Conservation (phyloP, 495 filamentous ascomycete genomes). For the Talaromyces liani region DNA sequence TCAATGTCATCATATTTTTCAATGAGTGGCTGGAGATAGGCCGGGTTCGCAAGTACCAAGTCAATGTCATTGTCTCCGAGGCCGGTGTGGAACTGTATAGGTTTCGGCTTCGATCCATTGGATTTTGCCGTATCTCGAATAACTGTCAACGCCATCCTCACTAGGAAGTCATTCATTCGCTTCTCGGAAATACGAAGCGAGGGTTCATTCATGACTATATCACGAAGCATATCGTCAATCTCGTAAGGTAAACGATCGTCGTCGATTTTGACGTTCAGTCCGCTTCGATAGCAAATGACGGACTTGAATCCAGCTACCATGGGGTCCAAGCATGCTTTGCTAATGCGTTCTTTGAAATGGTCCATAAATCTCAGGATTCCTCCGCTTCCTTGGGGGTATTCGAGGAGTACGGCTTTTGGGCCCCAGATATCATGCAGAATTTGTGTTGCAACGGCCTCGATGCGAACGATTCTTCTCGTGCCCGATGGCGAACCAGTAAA, state of each 20-base stretch:
- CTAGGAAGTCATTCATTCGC: constrained; percentile 56
- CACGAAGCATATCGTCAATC: constrained; percentile 18
- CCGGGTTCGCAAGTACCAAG: constrained; percentile 62
- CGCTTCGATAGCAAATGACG: constrained; percentile 76
- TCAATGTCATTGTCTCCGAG: constrained; percentile 79
- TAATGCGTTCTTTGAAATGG: constrained; percentile 42
- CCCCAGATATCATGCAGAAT: constrained; percentile 45
- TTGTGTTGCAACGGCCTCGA: constrained; percentile 67
- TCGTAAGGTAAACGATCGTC: constrained; percentile 6
- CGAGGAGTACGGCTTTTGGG: constrained; percentile 8
- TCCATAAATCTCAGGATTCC: constrained; percentile 22
- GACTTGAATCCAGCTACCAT: constrained; percentile 81
- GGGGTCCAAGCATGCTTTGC: constrained; percentile 47
- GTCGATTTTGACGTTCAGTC: constrained; percentile 44
- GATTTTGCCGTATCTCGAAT: constrained; percentile 13
- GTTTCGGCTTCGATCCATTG: constrained; percentile 43
- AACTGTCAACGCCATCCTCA: constrained; percentile 43
- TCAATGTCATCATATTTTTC: constrained; percentile 57
- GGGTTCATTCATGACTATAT: constrained; percentile 17
- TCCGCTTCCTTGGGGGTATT: constrained; percentile 19
- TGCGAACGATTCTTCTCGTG: constrained; percentile 74
- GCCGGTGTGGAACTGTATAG: constrained; percentile 82
- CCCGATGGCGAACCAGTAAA: constrained; percentile 45
- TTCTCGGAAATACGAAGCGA: constrained; percentile 54
- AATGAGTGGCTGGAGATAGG: constrained; percentile 70